Percentiles rank a stretch among this genome's conserved stretches.
phyloP scores from a whole-genome alignment of 495 filamentous ascomycete genomes.

The Physcia stellaris region DNA sequence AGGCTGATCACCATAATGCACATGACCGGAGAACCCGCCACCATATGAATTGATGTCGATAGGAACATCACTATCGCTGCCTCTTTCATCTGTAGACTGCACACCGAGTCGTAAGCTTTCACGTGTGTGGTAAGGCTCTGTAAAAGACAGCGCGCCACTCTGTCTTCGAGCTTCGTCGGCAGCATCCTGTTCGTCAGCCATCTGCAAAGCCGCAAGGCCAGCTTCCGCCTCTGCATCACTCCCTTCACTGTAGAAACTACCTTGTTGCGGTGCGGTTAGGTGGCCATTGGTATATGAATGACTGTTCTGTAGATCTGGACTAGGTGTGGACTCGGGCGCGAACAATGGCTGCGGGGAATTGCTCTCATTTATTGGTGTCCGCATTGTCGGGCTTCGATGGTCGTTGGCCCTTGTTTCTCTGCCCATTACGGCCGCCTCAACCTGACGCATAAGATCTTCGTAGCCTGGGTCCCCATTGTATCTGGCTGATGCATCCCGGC shows the following conservation, averaged over 20 bases:
- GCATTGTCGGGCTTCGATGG: conserved; percentile 14
- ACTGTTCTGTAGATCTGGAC: conserved; percentile 27
- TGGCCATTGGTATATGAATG: conserved; percentile 42
- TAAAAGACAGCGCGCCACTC: conserved; percentile 31
- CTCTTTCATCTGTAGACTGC: conserved; percentile 25
- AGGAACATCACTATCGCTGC: conserved; percentile 55
- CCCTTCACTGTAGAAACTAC: conserved; percentile 47
- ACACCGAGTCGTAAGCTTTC: conserved; percentile 8
- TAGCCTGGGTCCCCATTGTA: conserved; percentile 16
- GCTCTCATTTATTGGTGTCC: conserved; percentile 16
- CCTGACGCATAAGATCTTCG: conserved; percentile 34
- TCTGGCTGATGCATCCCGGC: conserved; percentile 5
- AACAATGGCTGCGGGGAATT: conserved; percentile 11
- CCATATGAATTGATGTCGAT: conserved; percentile 63
- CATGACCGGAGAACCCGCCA: conserved; percentile 57
- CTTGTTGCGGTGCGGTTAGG: conserved; percentile 29
- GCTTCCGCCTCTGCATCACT: conserved; percentile 87
- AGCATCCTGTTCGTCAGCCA: conserved; percentile 71
- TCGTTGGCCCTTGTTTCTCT: conserved; percentile 18
- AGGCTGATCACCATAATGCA: conserved; percentile 56
- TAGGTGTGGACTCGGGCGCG: conserved; percentile 5
- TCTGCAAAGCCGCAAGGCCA: conserved; percentile 68
- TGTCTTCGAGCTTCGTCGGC: conserved; percentile 41
- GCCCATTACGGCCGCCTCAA: conserved; percentile 32
- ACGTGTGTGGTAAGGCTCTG: conserved; percentile 16